phyloP scores from a whole-genome alignment of 106 monocot species.

The Acorus gramineus region DNA sequence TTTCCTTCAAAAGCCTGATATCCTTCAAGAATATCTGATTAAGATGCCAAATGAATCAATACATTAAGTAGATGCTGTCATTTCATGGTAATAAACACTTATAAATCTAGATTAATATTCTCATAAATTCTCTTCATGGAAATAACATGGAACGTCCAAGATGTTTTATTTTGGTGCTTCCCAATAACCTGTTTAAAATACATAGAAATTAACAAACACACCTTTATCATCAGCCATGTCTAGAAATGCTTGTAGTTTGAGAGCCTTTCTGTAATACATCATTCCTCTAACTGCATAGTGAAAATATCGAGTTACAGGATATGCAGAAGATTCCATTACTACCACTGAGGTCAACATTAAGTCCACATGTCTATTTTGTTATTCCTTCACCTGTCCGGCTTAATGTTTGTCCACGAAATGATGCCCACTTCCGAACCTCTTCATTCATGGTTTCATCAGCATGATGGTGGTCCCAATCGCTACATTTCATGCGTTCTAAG shows the following conservation, averaged over 20 bases:
- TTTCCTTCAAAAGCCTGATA: conserved; percentile 28
- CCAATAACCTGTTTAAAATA: neutral
- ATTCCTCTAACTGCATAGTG: conserved; percentile 59
- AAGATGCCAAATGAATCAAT: no score
- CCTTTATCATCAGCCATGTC: conserved; percentile 46
- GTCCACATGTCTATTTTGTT: neutral
- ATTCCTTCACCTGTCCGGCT: conserved; percentile 54
- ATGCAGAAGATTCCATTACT: neutral
- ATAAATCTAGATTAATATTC: no score
- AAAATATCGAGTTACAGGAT: neutral
- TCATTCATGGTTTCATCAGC: conserved; percentile 13
- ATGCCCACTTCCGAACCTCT: conserved; percentile 60
- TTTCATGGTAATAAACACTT: no score
- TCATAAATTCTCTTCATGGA: no score
- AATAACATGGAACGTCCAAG: no score
- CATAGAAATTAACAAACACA: conserved; percentile 1
- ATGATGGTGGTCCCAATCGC: neutral
- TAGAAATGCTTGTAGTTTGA: conserved; percentile 54
- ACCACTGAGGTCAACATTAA: neutral
- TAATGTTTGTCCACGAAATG: conserved; percentile 67
- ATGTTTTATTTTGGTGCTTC: no score
- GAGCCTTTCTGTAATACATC: conserved; percentile 68
- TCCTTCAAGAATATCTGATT: conserved; percentile 44
- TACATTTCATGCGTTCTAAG: conserved; percentile 31
- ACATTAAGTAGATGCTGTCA: no score